Conservation (phyloP, 495 filamentous ascomycete species). For the Xylaria curta region DNA sequence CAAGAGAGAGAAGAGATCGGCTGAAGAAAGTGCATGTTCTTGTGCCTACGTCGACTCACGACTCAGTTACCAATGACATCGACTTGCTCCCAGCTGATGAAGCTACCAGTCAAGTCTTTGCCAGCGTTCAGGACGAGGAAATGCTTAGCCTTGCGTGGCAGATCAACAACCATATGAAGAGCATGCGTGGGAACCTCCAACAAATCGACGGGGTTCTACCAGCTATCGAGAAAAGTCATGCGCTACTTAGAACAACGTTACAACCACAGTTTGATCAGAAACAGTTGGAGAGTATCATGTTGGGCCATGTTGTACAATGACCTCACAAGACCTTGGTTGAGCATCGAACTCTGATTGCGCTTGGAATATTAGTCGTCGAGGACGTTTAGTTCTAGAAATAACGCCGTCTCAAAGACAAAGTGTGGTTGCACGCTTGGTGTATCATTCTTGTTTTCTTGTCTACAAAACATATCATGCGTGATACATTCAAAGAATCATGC, state of each 20-base stretch:
- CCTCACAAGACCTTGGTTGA: neutral
- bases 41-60: constrained; percentile 38
- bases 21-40: constrained; percentile 50
- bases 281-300: constrained; percentile 50
- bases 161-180: constrained; percentile 56
- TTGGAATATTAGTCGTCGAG: neutral
- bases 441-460: neutral
- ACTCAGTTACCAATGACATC: constrained; percentile 29
- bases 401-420: neutral
- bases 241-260: constrained; percentile 45
- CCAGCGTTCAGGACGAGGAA: constrained; percentile 42
- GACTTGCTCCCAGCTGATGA: constrained; percentile 27
- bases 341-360: neutral
- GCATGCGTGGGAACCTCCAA: constrained; percentile 65
- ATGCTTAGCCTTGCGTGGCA: constrained; percentile 48
- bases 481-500: neutral
- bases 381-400: neutral
- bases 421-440: constrained; percentile 13
- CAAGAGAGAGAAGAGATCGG: constrained; percentile 43
- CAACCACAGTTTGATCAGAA: constrained; percentile 52
- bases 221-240: constrained; percentile 52
- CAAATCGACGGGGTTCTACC: constrained; percentile 55
- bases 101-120: constrained; percentile 38
- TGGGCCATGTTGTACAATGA: constrained; percentile 36
- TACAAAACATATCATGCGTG: constrained; percentile 9